Conservation (phyloP, 139 green algal species). For the Eudorina sp. region DNA sequence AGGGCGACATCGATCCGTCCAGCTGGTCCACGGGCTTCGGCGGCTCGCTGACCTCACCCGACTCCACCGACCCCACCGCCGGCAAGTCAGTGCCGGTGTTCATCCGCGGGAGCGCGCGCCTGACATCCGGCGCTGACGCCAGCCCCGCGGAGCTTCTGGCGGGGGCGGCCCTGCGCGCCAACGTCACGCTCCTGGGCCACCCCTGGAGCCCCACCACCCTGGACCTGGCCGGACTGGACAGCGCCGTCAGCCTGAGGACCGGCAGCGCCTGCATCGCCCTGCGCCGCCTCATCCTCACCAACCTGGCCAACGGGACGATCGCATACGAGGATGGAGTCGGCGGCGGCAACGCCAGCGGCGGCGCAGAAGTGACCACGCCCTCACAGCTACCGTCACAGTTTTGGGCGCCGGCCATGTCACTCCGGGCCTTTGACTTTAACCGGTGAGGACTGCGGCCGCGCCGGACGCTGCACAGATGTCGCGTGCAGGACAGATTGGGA, state of each 20-base stretch:
- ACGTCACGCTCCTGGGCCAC: neutral
- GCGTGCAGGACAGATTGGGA: too few relatives aligned
- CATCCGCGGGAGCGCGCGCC: too few relatives aligned
- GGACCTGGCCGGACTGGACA: neutral
- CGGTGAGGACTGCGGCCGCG: too few relatives aligned
- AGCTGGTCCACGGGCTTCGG: neutral
- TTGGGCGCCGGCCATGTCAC: neutral
- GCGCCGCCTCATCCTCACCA: neutral
- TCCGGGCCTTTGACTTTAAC: constrained; percentile 2
- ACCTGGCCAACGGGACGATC: neutral
- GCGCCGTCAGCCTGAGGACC: neutral
- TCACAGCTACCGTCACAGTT: too few relatives aligned
- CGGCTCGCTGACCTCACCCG: neutral
- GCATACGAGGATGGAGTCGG: neutral
- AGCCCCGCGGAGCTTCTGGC: too few relatives aligned
- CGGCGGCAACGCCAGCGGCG: neutral
- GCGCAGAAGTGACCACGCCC: neutral
- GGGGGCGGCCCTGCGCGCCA: too few relatives aligned
- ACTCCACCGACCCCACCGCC: neutral
- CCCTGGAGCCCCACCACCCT: neutral
- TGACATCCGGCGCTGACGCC: too few relatives aligned
- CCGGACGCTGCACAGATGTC: too few relatives aligned
- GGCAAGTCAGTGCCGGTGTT: neutral
- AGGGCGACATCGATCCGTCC: neutral
- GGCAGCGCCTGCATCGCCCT: neutral